These are phyloP conservation scores for Tulasnella calospora DNA, from an alignment of 768 basidiomycete species.

Conservation along the genomic window DNA sequence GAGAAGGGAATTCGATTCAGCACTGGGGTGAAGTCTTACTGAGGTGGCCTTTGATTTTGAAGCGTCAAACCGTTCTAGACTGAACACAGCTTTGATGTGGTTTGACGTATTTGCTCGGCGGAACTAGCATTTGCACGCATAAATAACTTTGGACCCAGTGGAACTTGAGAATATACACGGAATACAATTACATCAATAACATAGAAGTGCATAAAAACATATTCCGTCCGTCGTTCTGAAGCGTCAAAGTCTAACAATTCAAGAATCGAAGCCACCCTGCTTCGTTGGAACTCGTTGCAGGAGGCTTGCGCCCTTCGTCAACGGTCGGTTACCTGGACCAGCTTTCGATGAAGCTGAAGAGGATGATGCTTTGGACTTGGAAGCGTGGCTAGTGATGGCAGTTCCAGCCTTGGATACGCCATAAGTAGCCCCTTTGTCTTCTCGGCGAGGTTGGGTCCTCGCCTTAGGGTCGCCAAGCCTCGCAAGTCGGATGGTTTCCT, in stretches of 20 bases:
- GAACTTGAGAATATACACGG: not conserved
- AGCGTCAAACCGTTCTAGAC: not conserved
- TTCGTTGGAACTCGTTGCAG: not conserved
- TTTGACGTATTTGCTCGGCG: not conserved
- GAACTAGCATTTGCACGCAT: not conserved
- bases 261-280: not conserved
- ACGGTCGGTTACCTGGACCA: not conserved
- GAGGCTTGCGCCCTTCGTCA: not conserved
- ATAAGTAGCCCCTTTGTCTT: not conserved
- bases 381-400: conserved; percentile 13
- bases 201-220: not conserved
- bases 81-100: not conserved
- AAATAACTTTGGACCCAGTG: not conserved
- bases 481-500: conserved; percentile 11
- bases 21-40: not conserved
- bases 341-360: not conserved
- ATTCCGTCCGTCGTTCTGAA: not conserved
- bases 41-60: not conserved
- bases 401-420: conserved; percentile 3
- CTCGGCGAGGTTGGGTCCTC: not conserved
- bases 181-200: not conserved
- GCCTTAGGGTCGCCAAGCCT: conserved; percentile 1
- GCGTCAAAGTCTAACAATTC: not conserved
- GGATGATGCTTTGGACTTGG: conserved; percentile 2
- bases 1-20: not conserved